phyloP scores from a whole-genome alignment of 768 basidiomycete genomes.

The Tephrocybe sp. region DNA sequence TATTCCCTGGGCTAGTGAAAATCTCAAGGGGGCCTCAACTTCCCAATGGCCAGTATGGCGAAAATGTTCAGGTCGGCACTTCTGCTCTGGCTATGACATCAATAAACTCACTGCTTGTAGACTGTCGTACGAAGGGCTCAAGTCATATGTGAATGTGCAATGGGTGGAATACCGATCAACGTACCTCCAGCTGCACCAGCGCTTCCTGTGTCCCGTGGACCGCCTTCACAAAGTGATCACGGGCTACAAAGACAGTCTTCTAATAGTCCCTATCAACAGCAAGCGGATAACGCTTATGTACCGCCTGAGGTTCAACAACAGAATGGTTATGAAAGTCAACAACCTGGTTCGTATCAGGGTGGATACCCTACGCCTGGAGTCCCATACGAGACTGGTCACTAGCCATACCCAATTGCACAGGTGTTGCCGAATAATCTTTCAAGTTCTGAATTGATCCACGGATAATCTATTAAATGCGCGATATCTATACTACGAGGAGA shows the following conservation, averaged over 20 bases:
- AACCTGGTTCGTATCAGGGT: background rate
- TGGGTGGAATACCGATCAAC: constrained; percentile 35
- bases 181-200: constrained; percentile 14
- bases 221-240: background rate
- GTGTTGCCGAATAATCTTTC: background rate
- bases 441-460: background rate
- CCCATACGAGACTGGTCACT: too few relatives aligned
- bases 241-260: background rate
- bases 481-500: constrained; percentile 64
- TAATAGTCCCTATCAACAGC: background rate
- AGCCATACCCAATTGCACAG: too few relatives aligned
- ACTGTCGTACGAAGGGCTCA: constrained; percentile 81
- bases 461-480: constrained; percentile 20
- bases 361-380: background rate
- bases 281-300: background rate
- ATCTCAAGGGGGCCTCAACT: constrained; percentile 46
- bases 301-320: background rate
- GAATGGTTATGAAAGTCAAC: background rate
- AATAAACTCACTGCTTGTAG: constrained; percentile 23
- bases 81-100: too few relatives aligned
- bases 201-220: background rate
- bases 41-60: constrained; percentile 35
- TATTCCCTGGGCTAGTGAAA: constrained; percentile 88
- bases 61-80: constrained; percentile 50
- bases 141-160: constrained; percentile 83